These are phyloP conservation scores for Carex pumila DNA, from an alignment of 176 grass and related monocot species.

Conservation along the genomic window DNA sequence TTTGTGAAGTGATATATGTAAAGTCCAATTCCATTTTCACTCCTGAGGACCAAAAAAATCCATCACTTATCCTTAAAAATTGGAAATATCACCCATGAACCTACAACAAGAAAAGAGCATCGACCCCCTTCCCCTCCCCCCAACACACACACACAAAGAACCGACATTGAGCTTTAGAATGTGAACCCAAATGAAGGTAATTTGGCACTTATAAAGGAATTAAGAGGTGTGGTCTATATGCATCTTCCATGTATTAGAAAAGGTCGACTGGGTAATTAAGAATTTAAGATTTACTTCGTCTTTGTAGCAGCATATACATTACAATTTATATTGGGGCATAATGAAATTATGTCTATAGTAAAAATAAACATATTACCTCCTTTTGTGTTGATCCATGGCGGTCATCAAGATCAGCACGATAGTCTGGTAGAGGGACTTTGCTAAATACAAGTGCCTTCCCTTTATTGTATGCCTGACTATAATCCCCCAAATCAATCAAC, in stretches of 20 bases:
- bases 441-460: conserved; percentile 89
- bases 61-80: not conserved
- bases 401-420: conserved; percentile 92
- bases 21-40: not conserved
- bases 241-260: not conserved
- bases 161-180: not conserved
- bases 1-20: not conserved
- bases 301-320: not conserved
- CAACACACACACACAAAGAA: not conserved
- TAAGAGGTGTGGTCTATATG: not conserved
- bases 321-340: not conserved
- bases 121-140: not conserved
- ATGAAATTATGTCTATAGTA: not conserved
- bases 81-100: not conserved
- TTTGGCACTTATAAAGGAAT: not conserved
- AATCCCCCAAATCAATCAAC: conserved; percentile 42
- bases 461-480: conserved; percentile 88
- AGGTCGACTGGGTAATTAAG: not conserved
- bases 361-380: conserved; percentile 49
- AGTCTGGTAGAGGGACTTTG: conserved; percentile 89
- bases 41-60: not conserved
- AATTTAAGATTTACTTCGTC: not conserved
- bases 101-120: not conserved
- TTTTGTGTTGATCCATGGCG: conserved; percentile 87
- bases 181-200: not conserved